These are phyloP conservation scores for Auricularia sp. DNA, from an alignment of 768 basidiomycete genomes.

Conservation along the genomic window DNA sequence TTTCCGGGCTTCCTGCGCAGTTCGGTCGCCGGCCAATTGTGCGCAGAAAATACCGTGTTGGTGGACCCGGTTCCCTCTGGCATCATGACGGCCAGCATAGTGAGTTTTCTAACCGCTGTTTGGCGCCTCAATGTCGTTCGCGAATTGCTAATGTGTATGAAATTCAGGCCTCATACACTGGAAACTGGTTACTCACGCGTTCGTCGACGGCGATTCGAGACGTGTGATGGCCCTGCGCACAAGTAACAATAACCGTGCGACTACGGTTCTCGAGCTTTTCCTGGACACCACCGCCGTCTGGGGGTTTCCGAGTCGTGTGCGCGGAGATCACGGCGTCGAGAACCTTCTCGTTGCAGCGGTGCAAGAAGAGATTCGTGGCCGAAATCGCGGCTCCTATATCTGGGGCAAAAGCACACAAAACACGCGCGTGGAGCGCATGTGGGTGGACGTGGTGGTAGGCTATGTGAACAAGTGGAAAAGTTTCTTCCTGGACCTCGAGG, in stretches of 20 bases:
- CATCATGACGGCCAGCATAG: slow-evolving; percentile 17
- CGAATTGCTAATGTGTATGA: slow-evolving; percentile 3
- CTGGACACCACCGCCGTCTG: slow-evolving; percentile 12
- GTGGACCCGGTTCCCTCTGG: slow-evolving; percentile 15
- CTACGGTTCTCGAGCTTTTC: slow-evolving; percentile 28
- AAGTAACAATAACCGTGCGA: slow-evolving; percentile 28
- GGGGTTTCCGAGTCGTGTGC: slow-evolving; percentile 21
- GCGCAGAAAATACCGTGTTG: slow-evolving; percentile 8
- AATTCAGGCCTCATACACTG: slow-evolving; percentile 10
- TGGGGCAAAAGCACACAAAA: slow-evolving; percentile 19
- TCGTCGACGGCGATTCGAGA: slow-evolving; percentile 13
- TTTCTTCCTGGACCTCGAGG: slow-evolving; percentile 8
- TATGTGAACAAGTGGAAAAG: slow-evolving; percentile 5
- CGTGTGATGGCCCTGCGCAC: slow-evolving; percentile 16
- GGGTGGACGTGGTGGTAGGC: slow-evolving; percentile 5
- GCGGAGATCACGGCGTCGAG: slow-evolving; percentile 32
- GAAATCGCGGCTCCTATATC: slow-evolving; percentile 24
- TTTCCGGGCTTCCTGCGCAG: background rate
- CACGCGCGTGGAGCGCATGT: slow-evolving; percentile 8
- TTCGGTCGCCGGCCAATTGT: slow-evolving; percentile 2
- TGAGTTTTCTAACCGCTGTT: slow-evolving; percentile 4
- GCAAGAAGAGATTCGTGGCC: slow-evolving; percentile 9
- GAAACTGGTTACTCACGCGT: slow-evolving; percentile 16
- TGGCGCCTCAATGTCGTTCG: background rate
- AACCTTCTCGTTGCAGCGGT: slow-evolving; percentile 24